phyloP scores from a whole-genome alignment of 2,329 filamentous ascomycete species.

The Chaetomium globosum region DNA sequence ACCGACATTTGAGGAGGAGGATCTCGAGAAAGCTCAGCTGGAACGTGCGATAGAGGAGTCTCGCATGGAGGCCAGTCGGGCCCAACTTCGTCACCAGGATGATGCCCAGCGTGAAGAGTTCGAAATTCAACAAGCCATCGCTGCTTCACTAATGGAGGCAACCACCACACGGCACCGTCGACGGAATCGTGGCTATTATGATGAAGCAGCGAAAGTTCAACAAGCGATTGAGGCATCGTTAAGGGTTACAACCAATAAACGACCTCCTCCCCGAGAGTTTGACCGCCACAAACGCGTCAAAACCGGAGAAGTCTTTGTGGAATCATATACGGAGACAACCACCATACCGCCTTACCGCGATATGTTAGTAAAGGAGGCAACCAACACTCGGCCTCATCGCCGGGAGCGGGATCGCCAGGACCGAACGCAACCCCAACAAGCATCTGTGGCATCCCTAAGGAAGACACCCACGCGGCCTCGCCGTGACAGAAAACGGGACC shows the following conservation, averaged over 20 bases:
- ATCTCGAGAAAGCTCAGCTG: background rate
- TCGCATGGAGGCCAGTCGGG: background rate
- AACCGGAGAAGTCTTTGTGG: background rate
- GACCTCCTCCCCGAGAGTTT: too few species aligned
- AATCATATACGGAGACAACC: background rate
- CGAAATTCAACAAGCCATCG: background rate
- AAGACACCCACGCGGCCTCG: background rate
- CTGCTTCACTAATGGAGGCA: background rate
- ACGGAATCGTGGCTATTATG: background rate
- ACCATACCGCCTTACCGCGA: too few species aligned
- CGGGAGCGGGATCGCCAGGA: too few species aligned
- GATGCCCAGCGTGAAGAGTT: background rate
- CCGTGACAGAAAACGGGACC: background rate
- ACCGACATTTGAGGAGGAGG: background rate
- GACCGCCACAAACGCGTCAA: background rate
- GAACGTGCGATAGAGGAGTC: background rate
- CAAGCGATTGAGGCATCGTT: background rate
- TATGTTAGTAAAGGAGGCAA: too few species aligned
- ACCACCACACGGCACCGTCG: background rate
- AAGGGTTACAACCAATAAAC: background rate
- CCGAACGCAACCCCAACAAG: too few species aligned
- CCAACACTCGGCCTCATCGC: too few species aligned
- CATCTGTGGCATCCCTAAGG: too few species aligned
- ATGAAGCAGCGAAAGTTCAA: background rate
- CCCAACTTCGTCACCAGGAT: too few species aligned